Conservation (phyloP, 345 rosid genomes). For the Rhizophora mangle region DNA sequence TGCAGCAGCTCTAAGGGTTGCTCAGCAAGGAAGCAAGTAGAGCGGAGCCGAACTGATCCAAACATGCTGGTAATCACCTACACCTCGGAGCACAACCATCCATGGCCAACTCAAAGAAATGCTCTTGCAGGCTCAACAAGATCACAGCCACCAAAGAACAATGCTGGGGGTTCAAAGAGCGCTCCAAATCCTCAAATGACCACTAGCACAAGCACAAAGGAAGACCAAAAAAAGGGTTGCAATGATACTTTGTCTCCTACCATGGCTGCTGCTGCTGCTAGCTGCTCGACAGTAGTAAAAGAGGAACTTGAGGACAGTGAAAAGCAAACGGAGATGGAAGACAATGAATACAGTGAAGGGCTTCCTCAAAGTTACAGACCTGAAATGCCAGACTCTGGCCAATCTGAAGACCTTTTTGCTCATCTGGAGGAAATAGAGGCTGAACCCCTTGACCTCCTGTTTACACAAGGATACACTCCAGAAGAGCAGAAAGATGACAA, state of each 20-base stretch:
- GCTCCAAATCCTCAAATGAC: background rate
- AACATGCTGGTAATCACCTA: conserved; percentile 96
- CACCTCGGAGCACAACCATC: conserved; percentile 96
- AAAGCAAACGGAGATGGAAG: conserved; percentile 28
- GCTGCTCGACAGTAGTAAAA: conserved; percentile 29
- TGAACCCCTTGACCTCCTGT: conserved; percentile 59
- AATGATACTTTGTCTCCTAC: conserved; percentile 19
- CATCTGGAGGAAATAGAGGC: conserved; percentile 70
- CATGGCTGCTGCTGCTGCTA: background rate
- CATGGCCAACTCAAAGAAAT: conserved; percentile 33
- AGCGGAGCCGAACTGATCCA: conserved; percentile 92
- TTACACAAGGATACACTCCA: conserved; percentile 41
- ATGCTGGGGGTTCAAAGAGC: conserved; percentile 6
- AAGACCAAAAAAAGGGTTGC: conserved; percentile 17
- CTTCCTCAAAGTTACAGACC: conserved; percentile 34
- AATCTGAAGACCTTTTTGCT: conserved; percentile 55
- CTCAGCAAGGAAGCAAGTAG: conserved; percentile 96
- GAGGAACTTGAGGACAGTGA: conserved; percentile 46
- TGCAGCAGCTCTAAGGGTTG: conserved; percentile 99
- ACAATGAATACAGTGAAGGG: conserved; percentile 19
- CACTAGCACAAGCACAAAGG: background rate
- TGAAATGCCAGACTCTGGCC: conserved; percentile 21
- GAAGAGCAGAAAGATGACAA: conserved; percentile 29
- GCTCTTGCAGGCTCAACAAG: conserved; percentile 27
- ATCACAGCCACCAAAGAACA: conserved; percentile 18